These are phyloP conservation scores for Scenedesmus sp. DNA, from an alignment of 163 green algal genomes.

Conservation along the genomic window DNA sequence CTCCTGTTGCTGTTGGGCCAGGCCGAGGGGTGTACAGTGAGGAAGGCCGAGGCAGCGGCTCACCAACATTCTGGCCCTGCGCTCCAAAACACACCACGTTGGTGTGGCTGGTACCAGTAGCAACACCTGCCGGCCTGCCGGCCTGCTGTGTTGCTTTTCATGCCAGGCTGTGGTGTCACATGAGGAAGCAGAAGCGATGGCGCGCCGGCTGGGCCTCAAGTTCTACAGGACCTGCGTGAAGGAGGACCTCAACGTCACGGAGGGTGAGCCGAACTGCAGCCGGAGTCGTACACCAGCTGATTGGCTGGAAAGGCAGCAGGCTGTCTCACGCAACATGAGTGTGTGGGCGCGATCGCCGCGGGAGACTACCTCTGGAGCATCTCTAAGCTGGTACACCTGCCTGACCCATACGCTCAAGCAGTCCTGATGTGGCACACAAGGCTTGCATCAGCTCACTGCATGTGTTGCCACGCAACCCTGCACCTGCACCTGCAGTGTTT, in stretches of 20 bases:
- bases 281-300: too few species aligned
- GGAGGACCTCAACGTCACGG: constrained; percentile 84
- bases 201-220: constrained; percentile 71
- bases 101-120: too few species aligned
- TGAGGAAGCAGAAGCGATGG: constrained; percentile 77
- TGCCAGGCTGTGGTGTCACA: constrained; percentile 64
- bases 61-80: too few species aligned
- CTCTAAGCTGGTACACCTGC: too few species aligned
- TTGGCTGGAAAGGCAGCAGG: too few species aligned
- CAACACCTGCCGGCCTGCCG: background rate
- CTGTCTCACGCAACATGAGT: too few species aligned
- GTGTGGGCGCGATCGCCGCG: too few species aligned
- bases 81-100: too few species aligned
- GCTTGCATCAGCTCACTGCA: background rate
- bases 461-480: background rate
- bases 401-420: too few species aligned
- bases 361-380: too few species aligned
- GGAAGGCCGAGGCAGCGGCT: too few species aligned
- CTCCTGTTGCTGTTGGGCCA: background rate
- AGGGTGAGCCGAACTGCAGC: constrained; percentile 46
- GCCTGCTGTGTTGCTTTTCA: background rate
- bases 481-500: constrained; percentile 65
- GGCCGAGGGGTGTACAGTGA: too few species aligned
- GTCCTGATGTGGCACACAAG: background rate
- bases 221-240: constrained; percentile 85